phyloP scores from a whole-genome alignment of 2,329 filamentous ascomycete species.

The Microdochium bolleyi region DNA sequence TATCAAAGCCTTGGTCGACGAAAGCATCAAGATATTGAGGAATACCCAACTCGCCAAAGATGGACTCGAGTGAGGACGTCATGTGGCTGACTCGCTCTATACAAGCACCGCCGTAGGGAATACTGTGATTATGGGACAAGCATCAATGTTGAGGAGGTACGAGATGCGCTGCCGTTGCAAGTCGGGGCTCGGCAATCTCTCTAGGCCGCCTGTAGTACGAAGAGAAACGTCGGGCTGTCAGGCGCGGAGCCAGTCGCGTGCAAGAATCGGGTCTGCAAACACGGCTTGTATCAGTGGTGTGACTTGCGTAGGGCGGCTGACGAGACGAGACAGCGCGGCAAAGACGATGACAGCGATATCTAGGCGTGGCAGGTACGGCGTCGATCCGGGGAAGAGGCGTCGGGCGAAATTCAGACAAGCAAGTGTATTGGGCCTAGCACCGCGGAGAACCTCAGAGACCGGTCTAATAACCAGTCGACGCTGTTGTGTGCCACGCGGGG shows the following conservation, averaged over 20 bases:
- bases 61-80: slow-evolving; percentile 49
- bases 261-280: too few species aligned
- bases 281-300: too few species aligned
- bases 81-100: slow-evolving; percentile 31
- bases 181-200: background rate
- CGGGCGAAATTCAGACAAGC: background rate
- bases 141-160: background rate
- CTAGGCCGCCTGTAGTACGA: too few species aligned
- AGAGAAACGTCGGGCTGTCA: too few species aligned
- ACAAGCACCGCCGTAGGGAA: background rate
- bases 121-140: background rate
- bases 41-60: slow-evolving; percentile 70
- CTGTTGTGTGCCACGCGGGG: background rate
- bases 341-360: too few species aligned
- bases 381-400: background rate
- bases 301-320: too few species aligned
- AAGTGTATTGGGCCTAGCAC: background rate
- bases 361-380: too few species aligned
- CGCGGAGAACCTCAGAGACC: slow-evolving; percentile 5
- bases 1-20: slow-evolving; percentile 73
- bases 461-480: slow-evolving; percentile 12
- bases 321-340: too few species aligned
- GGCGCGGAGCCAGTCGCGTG: too few species aligned
- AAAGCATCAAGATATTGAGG: slow-evolving; percentile 68
- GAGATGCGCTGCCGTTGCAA: background rate